phyloP scores from a whole-genome alignment of 371 early-diverging fungal genomes.

The Mucor racemosus region DNA sequence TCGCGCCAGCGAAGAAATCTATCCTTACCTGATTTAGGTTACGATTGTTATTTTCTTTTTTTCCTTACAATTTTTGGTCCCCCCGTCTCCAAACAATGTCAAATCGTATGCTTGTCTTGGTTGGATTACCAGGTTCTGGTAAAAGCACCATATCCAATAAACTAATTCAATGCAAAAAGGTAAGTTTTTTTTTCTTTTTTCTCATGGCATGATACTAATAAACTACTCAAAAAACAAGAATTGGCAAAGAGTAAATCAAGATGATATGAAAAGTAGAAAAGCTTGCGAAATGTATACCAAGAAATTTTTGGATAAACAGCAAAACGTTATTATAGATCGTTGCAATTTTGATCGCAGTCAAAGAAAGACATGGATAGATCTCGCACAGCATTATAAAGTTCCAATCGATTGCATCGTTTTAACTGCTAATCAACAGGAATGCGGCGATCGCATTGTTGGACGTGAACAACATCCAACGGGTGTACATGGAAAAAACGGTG shows the following conservation, averaged over 20 bases:
- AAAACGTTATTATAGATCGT: conserved; percentile 75
- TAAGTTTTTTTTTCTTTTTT: conserved; percentile 6
- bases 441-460: conserved; percentile 62
- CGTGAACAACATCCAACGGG: conserved; percentile 76
- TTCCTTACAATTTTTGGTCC: not conserved
- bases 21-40: not conserved
- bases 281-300: conserved; percentile 59
- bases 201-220: not conserved
- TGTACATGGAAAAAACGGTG: conserved; percentile 68
- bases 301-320: conserved; percentile 46
- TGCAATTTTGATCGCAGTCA: conserved; percentile 80
- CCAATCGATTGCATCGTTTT: conserved; percentile 75
- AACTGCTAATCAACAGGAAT: conserved; percentile 62
- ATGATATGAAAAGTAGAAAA: conserved; percentile 69
- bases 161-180: conserved; percentile 30
- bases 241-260: conserved; percentile 43
- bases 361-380: conserved; percentile 71
- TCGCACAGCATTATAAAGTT: conserved; percentile 62
- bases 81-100: conserved; percentile 18
- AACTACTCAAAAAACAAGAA: not conserved
- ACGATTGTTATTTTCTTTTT: not conserved
- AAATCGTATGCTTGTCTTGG: conserved; percentile 50
- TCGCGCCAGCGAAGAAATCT: not conserved
- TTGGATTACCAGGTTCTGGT: conserved; percentile 74
- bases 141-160: conserved; percentile 67